Base-by-base conservation (phyloP, 1,139 yeast species). In the Blastobotrys buckinghamii region DNA sequence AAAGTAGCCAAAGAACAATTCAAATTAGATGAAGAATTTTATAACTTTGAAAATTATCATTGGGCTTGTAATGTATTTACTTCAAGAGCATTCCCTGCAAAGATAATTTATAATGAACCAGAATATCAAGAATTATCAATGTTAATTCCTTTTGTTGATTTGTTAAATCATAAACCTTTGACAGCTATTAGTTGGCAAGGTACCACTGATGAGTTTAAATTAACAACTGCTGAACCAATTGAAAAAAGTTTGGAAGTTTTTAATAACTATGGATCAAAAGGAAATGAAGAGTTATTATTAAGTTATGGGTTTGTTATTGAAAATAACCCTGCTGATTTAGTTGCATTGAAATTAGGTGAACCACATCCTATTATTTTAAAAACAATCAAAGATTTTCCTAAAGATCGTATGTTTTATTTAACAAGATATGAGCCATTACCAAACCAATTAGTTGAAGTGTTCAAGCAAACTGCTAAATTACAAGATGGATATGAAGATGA, bases 201-300 rank as follows among this genome's bases (percentile, higher is more conserved):
- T 36, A 59, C 64, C 2, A 60, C 53, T 1, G 53, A 49, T 9
- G 42, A 55, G 2, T 65, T 69, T 45, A 50, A 59, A 6, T 58
- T 68, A 27, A 64, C 64, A 13, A 48, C 66, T 0, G 54, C 56
- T 1, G 59, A 59, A 24, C 39, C 33, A 0, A 46, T 59, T 3
- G 52, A 49, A 1, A 57, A 56, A 8, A 81, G 79, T 0, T 60
- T 62, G 4, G 84, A 87, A 59, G 58, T 88, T 1, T 82, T 66
- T 63, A 88, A 89, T 63, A 88, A 86, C 64, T 89, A 90, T 64
- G 97, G 97, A 1, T 78, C 81, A 51, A 89, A 88, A 62, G 83
- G 94, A 0, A 89, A 89, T 60, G 88, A 84, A 59, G 96, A 87
- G 57, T 70, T 83, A 22, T 55, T 77, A 32, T 58, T 68, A 34